phyloP scores from a whole-genome alignment of 169 alveolate genomes.

The Babesia microti region DNA sequence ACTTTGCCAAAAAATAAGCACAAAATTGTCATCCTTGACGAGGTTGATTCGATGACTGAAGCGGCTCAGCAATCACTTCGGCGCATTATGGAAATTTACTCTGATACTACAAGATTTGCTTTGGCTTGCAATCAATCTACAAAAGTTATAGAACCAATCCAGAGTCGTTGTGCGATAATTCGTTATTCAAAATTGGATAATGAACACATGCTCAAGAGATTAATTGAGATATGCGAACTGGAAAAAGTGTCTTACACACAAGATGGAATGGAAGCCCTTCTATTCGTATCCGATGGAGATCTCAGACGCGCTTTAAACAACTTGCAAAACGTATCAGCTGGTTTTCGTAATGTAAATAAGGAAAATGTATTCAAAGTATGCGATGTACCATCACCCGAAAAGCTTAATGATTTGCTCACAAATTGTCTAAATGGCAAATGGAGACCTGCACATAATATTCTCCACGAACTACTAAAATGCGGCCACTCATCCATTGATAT shows the following conservation, averaged over 20 bases:
- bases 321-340: conserved; percentile 91
- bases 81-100: conserved; percentile 92
- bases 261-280: conserved; percentile 88
- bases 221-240: conserved; percentile 67
- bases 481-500: conserved; percentile 85
- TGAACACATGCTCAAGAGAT: conserved; percentile 72
- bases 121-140: conserved; percentile 97
- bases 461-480: conserved; percentile 24
- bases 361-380: conserved; percentile 93
- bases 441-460: conserved; percentile 49
- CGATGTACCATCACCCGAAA: conserved; percentile 93
- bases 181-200: conserved; percentile 88
- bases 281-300: conserved; percentile 91
- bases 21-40: conserved; percentile 96
- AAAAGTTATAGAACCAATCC: conserved; percentile 96
- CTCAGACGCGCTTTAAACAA: conserved; percentile 89
- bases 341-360: conserved; percentile 81
- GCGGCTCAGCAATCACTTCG: conserved; percentile 98
- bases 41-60: conserved; percentile 98
- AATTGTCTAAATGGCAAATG: conserved; percentile 76
- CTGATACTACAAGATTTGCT: conserved; percentile 95
- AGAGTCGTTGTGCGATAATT: conserved; percentile 97
- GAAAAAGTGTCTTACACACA: conserved; percentile 68
- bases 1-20: conserved; percentile 86
- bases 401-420: conserved; percentile 68